Evolutionary conservation across 2,329 filamentous ascomycete species (phyloP).

Genomic region (Fusarium sacchari): DNA sequence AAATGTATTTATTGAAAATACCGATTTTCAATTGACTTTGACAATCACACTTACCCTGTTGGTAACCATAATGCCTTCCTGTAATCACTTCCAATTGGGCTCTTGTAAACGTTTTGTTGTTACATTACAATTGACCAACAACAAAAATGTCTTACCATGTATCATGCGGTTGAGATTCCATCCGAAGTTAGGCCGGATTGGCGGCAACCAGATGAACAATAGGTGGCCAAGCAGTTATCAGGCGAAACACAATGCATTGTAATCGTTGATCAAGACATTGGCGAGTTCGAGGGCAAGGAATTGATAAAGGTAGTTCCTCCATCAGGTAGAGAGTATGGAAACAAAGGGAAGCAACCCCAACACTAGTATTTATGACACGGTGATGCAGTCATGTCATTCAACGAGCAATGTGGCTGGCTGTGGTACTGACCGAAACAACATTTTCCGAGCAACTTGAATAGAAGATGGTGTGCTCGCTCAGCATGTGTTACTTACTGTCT

Average conservation of each 20-base stretch:
- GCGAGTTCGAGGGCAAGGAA: neutral
- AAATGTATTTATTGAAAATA: neutral
- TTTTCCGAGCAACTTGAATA: neutral
- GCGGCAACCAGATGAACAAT: neutral
- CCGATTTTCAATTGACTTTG: neutral
- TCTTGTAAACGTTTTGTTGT: neutral
- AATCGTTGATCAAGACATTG: neutral
- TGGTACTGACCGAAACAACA: neutral
- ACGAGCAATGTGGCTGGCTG: slow-evolving; percentile 2
- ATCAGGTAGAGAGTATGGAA: neutral
- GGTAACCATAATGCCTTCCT: neutral
- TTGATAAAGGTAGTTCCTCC: neutral
- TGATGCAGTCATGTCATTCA: neutral
- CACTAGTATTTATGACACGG: neutral
- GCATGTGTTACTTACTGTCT: slow-evolving; percentile 1
- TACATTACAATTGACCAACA: neutral
- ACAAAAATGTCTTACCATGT: neutral
- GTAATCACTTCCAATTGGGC: neutral
- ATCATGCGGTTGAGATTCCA: neutral
- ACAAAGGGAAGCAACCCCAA: neutral
- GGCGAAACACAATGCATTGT: slow-evolving; percentile 7
- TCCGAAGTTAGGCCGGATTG: slow-evolving; percentile 3
- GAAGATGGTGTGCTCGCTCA: slow-evolving; percentile 2
- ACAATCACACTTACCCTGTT: neutral
- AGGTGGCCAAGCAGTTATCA: neutral